phyloP scores from a whole-genome alignment of 192 early-diverging fungal genomes.

The Backusella luteola region DNA sequence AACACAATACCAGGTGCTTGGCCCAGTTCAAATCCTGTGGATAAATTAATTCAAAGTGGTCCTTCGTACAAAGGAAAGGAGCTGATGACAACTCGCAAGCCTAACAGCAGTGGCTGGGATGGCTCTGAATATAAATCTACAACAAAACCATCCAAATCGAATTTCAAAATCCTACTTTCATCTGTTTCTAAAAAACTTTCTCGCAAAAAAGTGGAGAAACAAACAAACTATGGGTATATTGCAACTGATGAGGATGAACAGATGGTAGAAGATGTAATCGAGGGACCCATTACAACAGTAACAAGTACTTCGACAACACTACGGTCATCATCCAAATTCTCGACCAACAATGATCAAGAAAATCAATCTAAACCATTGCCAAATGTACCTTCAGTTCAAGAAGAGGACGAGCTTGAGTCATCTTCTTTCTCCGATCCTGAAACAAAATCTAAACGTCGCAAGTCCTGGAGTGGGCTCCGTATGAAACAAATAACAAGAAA shows the following conservation, averaged over 20 bases:
- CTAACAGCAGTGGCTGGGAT: neutral
- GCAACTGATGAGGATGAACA: slow-evolving; percentile 9
- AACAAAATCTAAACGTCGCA: slow-evolving; percentile 7
- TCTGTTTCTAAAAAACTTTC: slow-evolving; percentile 50
- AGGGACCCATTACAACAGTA: slow-evolving; percentile 21
- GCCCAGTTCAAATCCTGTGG: neutral
- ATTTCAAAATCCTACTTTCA: slow-evolving; percentile 45
- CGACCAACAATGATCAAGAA: neutral
- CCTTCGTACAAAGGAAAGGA: neutral
- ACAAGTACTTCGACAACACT: slow-evolving; percentile 18
- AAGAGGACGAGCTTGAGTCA: slow-evolving; percentile 6
- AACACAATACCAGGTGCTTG: neutral
- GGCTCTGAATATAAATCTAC: neutral
- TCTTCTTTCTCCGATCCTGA: neutral
- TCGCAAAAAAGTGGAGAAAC: slow-evolving; percentile 33
- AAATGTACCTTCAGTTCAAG: neutral
- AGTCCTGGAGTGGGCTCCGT: slow-evolving; percentile 19
- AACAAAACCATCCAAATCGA: slow-evolving; percentile 11
- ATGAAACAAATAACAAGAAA: slow-evolving; percentile 2
- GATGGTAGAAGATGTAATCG: neutral
- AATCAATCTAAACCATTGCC: neutral
- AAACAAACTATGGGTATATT: slow-evolving; percentile 17
- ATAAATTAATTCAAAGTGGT: neutral
- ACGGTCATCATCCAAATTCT: slow-evolving; percentile 1
- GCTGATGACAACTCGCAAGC: neutral